These are phyloP conservation scores for Papiliotrema laurentii DNA, from an alignment of 1,284 basidiomycete species.

Conservation along the genomic window DNA sequence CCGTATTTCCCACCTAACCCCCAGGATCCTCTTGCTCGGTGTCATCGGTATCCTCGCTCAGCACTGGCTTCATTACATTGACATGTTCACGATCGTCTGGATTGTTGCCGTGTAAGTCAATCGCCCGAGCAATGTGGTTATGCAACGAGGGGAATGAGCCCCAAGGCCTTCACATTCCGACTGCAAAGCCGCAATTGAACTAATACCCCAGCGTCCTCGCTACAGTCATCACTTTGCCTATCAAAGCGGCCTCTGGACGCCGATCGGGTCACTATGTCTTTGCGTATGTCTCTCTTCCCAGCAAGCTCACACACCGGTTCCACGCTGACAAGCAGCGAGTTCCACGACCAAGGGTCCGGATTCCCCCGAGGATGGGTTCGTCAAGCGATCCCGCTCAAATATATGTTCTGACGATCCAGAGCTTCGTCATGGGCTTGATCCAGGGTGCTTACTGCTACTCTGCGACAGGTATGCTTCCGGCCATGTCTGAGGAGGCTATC, in stretches of 20 bases:
- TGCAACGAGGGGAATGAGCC: no score
- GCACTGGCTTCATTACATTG: conserved; percentile 32
- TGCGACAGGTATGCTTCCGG: conserved; percentile 41
- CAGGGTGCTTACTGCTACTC: conserved; percentile 38
- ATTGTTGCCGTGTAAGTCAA: conserved; percentile 23
- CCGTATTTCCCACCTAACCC: conserved; percentile 6
- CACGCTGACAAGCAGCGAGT: conserved; percentile 22
- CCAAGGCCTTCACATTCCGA: no score
- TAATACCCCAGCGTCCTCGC: conserved; percentile 30
- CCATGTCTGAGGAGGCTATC: conserved; percentile 47
- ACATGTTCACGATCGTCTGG: conserved; percentile 30
- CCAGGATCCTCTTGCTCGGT: conserved; percentile 38
- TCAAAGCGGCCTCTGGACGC: conserved; percentile 39
- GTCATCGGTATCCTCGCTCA: conserved; percentile 40
- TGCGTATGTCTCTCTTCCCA: conserved; percentile 12
- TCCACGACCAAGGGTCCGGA: conserved; percentile 41
- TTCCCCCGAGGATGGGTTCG: conserved; percentile 39
- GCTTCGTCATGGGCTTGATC: conserved; percentile 35
- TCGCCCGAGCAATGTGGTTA: neutral
- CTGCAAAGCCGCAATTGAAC: neutral
- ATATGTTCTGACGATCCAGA: conserved; percentile 17
- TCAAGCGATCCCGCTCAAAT: conserved; percentile 3
- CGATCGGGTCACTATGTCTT: conserved; percentile 32
- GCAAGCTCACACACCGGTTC: no score
- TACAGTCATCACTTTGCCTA: conserved; percentile 45